phyloP scores from a whole-genome alignment of 441 rosid genomes.

The Euphorbia celastroides region DNA sequence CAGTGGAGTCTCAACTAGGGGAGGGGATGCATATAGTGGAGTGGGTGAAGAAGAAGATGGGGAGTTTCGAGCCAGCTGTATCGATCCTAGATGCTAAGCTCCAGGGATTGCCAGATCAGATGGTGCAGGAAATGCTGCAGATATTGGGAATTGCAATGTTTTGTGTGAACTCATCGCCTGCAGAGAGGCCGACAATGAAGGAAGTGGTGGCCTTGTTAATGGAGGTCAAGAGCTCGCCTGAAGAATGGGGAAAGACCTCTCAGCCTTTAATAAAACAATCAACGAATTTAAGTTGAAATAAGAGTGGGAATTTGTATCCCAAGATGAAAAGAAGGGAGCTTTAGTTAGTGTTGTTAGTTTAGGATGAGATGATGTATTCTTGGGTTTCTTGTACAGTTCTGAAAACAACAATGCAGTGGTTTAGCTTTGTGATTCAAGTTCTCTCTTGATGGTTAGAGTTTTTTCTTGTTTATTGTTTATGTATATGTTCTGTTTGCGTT shows the following conservation, averaged over 20 bases:
- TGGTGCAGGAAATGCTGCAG: constrained; percentile 94
- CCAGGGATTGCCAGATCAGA: constrained; percentile 76
- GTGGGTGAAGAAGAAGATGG: constrained; percentile 90
- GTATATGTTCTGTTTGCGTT: constrained; percentile 9
- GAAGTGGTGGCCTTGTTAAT: constrained; percentile 80
- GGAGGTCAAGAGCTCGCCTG: constrained; percentile 89
- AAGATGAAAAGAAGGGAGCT: constrained; percentile 10
- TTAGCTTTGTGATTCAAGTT: constrained; percentile 15
- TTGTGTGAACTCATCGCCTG: constrained; percentile 84
- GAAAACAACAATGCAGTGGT: constrained; percentile 34
- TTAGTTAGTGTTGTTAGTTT: constrained; percentile 18
- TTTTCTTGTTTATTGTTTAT: not conserved
- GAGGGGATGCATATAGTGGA: constrained; percentile 86
- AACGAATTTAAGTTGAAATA: constrained; percentile 39
- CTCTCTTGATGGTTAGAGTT: not conserved
- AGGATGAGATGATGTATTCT: too few species aligned
- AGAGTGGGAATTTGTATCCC: constrained; percentile 16
- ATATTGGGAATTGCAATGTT: constrained; percentile 90
- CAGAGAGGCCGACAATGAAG: constrained; percentile 88
- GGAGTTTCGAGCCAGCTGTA: constrained; percentile 82
- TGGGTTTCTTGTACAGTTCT: constrained; percentile 46
- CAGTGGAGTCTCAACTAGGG: constrained; percentile 58
- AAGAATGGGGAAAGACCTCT: constrained; percentile 87
- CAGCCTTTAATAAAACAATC: constrained; percentile 87
- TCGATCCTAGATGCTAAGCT: constrained; percentile 72